Conservation (phyloP, 768 basidiomycete genomes). For the Boletus patriciae region DNA sequence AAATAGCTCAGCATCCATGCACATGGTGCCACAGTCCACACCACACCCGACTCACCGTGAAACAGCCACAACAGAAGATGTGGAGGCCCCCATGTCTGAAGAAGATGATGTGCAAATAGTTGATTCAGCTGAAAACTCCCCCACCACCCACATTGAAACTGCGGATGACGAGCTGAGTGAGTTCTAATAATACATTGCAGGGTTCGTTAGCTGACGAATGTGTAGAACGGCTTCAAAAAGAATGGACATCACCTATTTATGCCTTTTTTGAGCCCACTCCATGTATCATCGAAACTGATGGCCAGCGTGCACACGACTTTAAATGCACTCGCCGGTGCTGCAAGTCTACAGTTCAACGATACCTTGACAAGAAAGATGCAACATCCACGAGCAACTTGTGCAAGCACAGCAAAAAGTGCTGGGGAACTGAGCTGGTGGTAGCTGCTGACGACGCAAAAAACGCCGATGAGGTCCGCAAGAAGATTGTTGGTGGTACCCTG, state of each 20-base stretch:
- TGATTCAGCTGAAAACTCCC: too few relatives aligned
- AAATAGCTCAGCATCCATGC: too few relatives aligned
- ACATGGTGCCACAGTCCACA: too few relatives aligned
- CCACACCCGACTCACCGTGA: too few relatives aligned
- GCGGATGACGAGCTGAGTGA: too few relatives aligned
- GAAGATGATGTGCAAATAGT: too few relatives aligned
- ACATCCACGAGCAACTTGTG: constrained; percentile 34
- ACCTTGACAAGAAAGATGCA: constrained; percentile 27
- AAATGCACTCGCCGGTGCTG: constrained; percentile 24
- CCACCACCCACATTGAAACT: too few relatives aligned
- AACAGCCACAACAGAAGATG: too few relatives aligned
- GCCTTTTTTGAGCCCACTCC: constrained; percentile 33
- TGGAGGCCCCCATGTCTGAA: too few relatives aligned
- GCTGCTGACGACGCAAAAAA: constrained; percentile 13
- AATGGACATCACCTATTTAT: constrained; percentile 38
- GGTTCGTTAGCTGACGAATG: too few relatives aligned
- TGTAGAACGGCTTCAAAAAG: too few relatives aligned
- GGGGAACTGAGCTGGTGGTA: constrained; percentile 31
- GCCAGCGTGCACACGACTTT: constrained; percentile 29
- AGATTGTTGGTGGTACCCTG: neutral
- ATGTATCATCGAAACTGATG: constrained; percentile 20
- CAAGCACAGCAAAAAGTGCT: constrained; percentile 35
- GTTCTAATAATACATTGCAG: too few relatives aligned
- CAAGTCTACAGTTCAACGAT: constrained; percentile 18
- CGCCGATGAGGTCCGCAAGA: neutral